Evolutionary conservation across 805 yeast species (phyloP), one percentile per base, ranked within the genome.

Genomic region (Zygotorulaspora danielsina): DNA sequence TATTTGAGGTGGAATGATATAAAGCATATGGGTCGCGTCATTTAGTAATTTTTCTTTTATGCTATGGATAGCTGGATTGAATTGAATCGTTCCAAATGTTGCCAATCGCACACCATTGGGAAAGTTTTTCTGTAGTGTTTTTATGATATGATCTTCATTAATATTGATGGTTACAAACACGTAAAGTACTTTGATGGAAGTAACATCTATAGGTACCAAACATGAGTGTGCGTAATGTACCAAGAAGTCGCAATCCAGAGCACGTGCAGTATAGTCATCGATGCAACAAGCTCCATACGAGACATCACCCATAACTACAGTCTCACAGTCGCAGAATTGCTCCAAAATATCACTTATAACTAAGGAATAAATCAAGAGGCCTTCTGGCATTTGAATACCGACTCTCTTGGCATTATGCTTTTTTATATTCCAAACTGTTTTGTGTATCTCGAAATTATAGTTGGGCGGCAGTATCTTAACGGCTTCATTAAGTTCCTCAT

Each of bases 231-330:
- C 98, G 63, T 93, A 93, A 64, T 93, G 98, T 10, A 90, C 87
- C 44, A 93, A 79, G 54, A 89, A 83, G 57, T 93, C 98, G 65
- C 98, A 93, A 34, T 84, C 96, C 19, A 93, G 64, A 0, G 97
- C 79, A 47, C 89, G 71, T 2, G 98, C 98, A 0, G 98, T 89
- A 58, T 72, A 93, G 57, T 93, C 98, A 60, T 93, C 98, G 32
- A 93, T 88, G 65, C 98, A 93, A 60, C 98, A 93, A 0, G 98
- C 98, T 30, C 98, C 98, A 56, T 93, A 93, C 0, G 97, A 86
- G 0, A 93, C 98, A 61, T 93, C 98, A 2, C 98, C 98, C 98
- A 93, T 93, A 2, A 90, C 93, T 1, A 93, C 70, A 0, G 89
- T 84, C 55, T 89, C 96, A 38, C 83, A 87, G 2, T 67, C 64